Conservation (phyloP, 768 basidiomycete genomes). For the Agaricus blazei region DNA sequence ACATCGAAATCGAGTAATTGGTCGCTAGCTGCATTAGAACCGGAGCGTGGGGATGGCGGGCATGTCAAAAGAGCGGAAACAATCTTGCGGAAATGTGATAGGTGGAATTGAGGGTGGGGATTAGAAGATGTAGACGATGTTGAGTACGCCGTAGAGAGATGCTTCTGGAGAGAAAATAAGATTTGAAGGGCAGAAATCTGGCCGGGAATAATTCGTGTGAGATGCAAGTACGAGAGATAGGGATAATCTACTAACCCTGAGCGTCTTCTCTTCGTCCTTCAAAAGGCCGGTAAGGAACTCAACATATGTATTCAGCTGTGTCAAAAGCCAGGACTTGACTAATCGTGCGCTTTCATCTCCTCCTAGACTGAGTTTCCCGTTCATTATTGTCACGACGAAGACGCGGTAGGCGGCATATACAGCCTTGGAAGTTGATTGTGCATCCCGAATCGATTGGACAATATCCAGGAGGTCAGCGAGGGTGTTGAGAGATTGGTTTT, state of each 20-base stretch:
- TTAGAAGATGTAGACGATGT: constrained; percentile 23
- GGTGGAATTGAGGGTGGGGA: constrained; percentile 60
- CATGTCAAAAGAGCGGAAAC: constrained; percentile 56
- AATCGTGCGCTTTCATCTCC: constrained; percentile 53
- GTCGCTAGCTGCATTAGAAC: constrained; percentile 20
- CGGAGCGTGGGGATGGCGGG: constrained; percentile 41
- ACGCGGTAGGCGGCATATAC: constrained; percentile 81
- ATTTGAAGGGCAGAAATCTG: constrained; percentile 73
- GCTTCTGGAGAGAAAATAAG: constrained; percentile 69
- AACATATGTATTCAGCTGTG: constrained; percentile 64
- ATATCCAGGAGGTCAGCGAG: constrained; percentile 71
- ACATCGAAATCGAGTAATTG: constrained; percentile 53
- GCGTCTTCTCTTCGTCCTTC: constrained; percentile 67
- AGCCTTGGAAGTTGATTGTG: constrained; percentile 61
- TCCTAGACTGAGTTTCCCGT: constrained; percentile 47
- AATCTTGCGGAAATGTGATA: constrained; percentile 62
- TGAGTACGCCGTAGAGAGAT: constrained; percentile 65
- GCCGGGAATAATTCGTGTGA: background rate
- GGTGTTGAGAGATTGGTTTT: constrained; percentile 66
- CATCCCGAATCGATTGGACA: constrained; percentile 38
- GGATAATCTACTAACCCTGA: constrained; percentile 52
- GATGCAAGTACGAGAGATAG: background rate
- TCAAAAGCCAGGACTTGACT: constrained; percentile 79
- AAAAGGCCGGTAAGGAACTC: constrained; percentile 65
- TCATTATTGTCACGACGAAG: constrained; percentile 59